A percentile compares a stretch with the other conserved stretches of the same genome.
Conservation (phyloP, 31 red algal genomes). For the Odonthalia washingtoniensis region DNA sequence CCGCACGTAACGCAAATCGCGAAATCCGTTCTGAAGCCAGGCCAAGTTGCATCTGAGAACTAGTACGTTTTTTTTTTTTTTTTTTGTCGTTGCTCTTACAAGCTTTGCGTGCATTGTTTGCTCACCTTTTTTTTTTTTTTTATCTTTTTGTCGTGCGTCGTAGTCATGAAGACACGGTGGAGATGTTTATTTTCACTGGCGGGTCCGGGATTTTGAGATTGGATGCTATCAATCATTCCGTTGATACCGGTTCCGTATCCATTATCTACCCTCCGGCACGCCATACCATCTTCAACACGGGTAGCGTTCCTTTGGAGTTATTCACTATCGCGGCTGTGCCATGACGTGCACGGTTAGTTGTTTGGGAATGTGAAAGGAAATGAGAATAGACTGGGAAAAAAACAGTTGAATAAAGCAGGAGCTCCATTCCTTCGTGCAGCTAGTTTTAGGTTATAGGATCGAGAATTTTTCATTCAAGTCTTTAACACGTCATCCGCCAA, state of each 20-base stretch:
- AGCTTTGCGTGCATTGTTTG: neutral
- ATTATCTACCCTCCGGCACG: constrained; percentile 43
- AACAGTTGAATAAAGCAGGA: no score
- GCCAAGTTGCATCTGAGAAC: constrained; percentile 55
- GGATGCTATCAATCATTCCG: constrained; percentile 49
- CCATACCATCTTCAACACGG: constrained; percentile 66
- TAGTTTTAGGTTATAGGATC: no score
- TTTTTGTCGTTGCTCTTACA: constrained; percentile 14
- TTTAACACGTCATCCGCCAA: no score
- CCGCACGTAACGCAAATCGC: constrained; percentile 62
- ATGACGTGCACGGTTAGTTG: no score
- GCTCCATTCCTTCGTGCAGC: no score
- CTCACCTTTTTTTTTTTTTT: neutral
- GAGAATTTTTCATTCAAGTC: no score
- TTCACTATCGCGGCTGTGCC: constrained; percentile 50
- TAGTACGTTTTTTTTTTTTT: constrained; percentile 34
- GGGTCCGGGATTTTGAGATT: constrained; percentile 32
- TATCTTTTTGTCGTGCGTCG: neutral
- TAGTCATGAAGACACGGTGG: constrained; percentile 56
- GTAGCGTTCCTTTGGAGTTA: constrained; percentile 22
- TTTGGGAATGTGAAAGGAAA: no score
- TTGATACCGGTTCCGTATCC: constrained; percentile 15
- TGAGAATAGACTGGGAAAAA: no score
- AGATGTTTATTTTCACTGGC: constrained; percentile 45
- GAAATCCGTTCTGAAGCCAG: constrained; percentile 32